Evolutionary conservation across 2,329 filamentous ascomycete species (phyloP).

Genomic region (Alternaria ventricosa): DNA sequence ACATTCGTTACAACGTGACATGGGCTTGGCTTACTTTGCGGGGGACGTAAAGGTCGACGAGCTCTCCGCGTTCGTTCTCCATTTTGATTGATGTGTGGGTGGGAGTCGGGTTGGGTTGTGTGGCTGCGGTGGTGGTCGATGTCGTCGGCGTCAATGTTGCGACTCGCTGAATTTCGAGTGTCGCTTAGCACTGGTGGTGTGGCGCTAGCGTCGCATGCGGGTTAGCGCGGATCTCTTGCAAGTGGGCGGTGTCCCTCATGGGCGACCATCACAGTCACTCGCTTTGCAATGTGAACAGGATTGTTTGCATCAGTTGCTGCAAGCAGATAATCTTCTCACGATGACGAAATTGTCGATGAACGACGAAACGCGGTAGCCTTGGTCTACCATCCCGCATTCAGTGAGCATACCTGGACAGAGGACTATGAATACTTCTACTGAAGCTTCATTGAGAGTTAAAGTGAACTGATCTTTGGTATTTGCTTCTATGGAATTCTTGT

Average conservation of each 20-base stretch:
- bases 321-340: too few relatives aligned
- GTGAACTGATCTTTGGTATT: too few relatives aligned
- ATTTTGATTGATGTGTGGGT: conserved; percentile 66
- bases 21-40: conserved; percentile 24
- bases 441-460: too few relatives aligned
- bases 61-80: conserved; percentile 99
- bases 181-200: conserved; percentile 12
- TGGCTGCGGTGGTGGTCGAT: conserved; percentile 38
- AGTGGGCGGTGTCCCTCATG: not conserved
- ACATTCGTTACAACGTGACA: not conserved
- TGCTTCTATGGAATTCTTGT: too few relatives aligned
- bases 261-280: not conserved
- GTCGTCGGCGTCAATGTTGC: conserved; percentile 17
- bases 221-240: not conserved
- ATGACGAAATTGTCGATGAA: too few relatives aligned
- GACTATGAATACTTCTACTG: too few relatives aligned
- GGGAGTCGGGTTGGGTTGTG: conserved; percentile 31
- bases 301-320: rapidly evolving
- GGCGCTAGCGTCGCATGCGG: not conserved
- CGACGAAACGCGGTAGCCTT: too few relatives aligned
- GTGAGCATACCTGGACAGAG: too few relatives aligned
- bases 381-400: too few relatives aligned
- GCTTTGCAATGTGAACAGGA: rapidly evolving
- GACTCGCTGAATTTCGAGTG: conserved; percentile 26
- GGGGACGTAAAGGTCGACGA: conserved; percentile 75